phyloP scores from a whole-genome alignment of 768 basidiomycete species.

The Lactarius vividus region DNA sequence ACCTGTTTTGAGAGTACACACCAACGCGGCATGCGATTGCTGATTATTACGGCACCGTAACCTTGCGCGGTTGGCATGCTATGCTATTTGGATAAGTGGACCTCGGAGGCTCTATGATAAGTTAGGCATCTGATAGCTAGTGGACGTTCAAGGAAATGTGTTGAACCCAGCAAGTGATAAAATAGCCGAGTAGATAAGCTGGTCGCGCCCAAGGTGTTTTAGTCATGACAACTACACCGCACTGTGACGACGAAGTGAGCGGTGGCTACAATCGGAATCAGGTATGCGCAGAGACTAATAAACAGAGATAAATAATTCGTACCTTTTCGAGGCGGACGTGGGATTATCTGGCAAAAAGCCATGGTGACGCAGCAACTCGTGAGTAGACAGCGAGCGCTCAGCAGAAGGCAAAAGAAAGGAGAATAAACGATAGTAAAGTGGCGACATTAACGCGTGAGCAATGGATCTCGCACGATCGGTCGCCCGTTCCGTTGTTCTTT shows the following conservation, averaged over 20 bases:
- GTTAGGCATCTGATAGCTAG: neutral
- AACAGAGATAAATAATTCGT: neutral
- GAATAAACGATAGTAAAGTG: neutral
- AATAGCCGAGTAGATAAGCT: neutral
- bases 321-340: conserved; percentile 2
- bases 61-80: conserved; percentile 1
- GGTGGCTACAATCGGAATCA: neutral
- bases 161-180: neutral
- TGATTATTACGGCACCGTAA: conserved; percentile 17
- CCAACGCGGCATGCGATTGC: conserved; percentile 9
- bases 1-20: conserved; percentile 14
- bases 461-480: conserved; percentile 1
- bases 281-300: neutral
- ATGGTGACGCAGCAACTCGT: conserved; percentile 14
- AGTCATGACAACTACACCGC: conserved; percentile 1
- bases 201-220: neutral
- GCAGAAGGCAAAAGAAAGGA: neutral
- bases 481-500: neutral
- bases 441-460: conserved; percentile 15
- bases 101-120: conserved; percentile 1
- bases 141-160: conserved; percentile 6
- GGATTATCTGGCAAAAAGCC: conserved; percentile 6
- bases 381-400: neutral
- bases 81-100: neutral
- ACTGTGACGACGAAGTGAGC: conserved; percentile 16